A percentile compares a stretch with the other conserved stretches of the same genome.
Evolutionary conservation across 202 grass and related monocot genomes (phyloP).

Genomic region (Elaeis oleifera): DNA sequence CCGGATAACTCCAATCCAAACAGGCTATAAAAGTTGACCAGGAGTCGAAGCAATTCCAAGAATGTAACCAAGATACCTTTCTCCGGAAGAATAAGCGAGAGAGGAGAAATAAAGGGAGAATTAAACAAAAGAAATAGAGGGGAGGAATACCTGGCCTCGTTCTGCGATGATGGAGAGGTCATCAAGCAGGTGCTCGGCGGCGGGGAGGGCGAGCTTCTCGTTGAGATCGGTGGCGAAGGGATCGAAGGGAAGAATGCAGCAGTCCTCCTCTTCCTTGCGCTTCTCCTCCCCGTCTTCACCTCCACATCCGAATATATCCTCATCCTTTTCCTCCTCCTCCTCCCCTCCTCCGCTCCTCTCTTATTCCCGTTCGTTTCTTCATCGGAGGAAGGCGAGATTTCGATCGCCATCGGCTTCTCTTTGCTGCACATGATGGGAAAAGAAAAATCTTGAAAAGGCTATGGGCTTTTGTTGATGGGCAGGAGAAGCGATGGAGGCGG

Average conservation of each 20-base stretch:
- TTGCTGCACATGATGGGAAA: no score
- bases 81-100: neutral
- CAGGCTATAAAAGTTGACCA: no score
- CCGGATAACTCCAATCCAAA: no score
- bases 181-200: constrained; percentile 3
- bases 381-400: constrained; percentile 35
- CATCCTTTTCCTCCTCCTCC: constrained; percentile 19
- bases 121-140: neutral
- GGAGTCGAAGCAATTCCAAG: no score
- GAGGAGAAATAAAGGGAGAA: neutral
- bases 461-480: no score
- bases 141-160: constrained; percentile 49
- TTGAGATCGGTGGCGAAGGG: constrained; percentile 16
- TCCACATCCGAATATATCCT: constrained; percentile 36
- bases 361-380: constrained; percentile 4
- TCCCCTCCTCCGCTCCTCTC: neutral
- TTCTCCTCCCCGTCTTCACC: constrained; percentile 45
- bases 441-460: no score
- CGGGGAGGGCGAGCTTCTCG: neutral
- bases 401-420: constrained; percentile 13
- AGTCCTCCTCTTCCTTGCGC: constrained; percentile 48
- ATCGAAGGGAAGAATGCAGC: constrained; percentile 46
- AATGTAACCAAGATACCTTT: neutral
- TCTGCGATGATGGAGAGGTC: constrained; percentile 43
- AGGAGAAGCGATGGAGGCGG: no score